Base-by-base conservation (phyloP, 1,284 basidiomycete species). In the Trichosporon sp. region DNA sequence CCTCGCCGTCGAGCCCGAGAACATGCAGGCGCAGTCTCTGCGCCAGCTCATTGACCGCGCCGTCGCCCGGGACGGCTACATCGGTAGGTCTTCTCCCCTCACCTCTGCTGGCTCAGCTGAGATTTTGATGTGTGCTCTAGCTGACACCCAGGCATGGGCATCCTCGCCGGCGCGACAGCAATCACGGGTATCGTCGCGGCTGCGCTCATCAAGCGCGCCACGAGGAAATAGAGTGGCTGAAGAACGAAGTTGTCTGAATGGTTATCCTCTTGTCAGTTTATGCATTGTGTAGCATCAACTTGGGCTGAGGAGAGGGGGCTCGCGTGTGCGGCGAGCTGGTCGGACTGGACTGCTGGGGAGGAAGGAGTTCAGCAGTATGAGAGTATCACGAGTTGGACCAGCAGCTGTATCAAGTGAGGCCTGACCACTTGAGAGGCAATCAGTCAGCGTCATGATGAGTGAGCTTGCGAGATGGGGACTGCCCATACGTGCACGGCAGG, bases 11-110 rank as follows among this genome's bases (percentile, higher is more conserved):
- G 97, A 99, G 83, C 96, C 97, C 0, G 87, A 90, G 68, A 99
- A 99, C 81, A 85, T 98, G 77, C 97, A 99, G 85, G 94, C 95
- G 8, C 91, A 93, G 77, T 95, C 93, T 74, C 87, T 99, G 63
- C 88, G 87, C 4, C 86, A 88, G 54, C 87, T 99, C 66, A 97
- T 99, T 74, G 96, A 99, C 74, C 88, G 90, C 77, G 93, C 91
- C 31, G 91, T 97, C 51, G 88, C 92, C 59, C 89, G 90, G 86
- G 96, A 84, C 70, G 83, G 81, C 0, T 83, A 84, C 74, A 82
- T 84, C 67, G 84, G 83, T 83, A 67, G 69, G 95, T 94, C 26
- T 26, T 26, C 2, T 40, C 38, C 11, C 2, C 26, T 26, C 26
- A 10, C 38, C 38, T 40, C 26, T 26, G 26, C 26, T 26, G 26